Percentiles rank a stretch among this genome's conserved stretches.
phyloP scores from a whole-genome alignment of 2,329 filamentous ascomycete genomes.

The Thielaviopsis euricoi region DNA sequence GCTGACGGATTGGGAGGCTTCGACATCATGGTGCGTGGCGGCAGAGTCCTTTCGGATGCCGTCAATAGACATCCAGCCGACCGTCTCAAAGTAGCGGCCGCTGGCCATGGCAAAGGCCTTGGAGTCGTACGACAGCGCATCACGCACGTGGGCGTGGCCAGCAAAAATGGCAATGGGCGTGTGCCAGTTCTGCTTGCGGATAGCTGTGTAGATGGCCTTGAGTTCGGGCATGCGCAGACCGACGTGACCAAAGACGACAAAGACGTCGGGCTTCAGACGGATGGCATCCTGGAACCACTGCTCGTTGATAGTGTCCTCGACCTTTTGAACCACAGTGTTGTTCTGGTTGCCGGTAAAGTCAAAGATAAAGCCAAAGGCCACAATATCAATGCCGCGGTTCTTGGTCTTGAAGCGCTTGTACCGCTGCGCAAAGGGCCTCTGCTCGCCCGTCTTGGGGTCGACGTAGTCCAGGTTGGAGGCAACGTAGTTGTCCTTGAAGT shows the following conservation, averaged over 20 bases:
- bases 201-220: conserved; percentile 57
- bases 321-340: conserved; percentile 70
- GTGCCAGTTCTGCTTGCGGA: conserved; percentile 60
- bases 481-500: conserved; percentile 66
- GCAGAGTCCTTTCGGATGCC: conserved; percentile 31
- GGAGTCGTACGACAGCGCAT: conserved; percentile 64
- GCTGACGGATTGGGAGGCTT: conserved; percentile 24
- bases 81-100: conserved; percentile 85
- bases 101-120: conserved; percentile 68
- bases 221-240: conserved; percentile 69
- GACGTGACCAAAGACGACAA: conserved; percentile 75
- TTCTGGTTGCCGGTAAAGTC: conserved; percentile 84
- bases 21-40: conserved; percentile 16
- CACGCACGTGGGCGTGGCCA: conserved; percentile 77
- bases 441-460: conserved; percentile 52
- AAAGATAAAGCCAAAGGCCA: conserved; percentile 90
- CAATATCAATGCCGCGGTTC: conserved; percentile 66
- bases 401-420: conserved; percentile 86
- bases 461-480: conserved; percentile 88
- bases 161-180: conserved; percentile 85
- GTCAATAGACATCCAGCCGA: conserved; percentile 80
- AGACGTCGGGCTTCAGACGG: conserved; percentile 69
- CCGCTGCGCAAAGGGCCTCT: conserved; percentile 60
- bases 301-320: conserved; percentile 66
- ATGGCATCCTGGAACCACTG: conserved; percentile 81